Evolutionary conservation across 2,329 filamentous ascomycete genomes (phyloP).

Genomic region (Colletotrichum truncatum): DNA sequence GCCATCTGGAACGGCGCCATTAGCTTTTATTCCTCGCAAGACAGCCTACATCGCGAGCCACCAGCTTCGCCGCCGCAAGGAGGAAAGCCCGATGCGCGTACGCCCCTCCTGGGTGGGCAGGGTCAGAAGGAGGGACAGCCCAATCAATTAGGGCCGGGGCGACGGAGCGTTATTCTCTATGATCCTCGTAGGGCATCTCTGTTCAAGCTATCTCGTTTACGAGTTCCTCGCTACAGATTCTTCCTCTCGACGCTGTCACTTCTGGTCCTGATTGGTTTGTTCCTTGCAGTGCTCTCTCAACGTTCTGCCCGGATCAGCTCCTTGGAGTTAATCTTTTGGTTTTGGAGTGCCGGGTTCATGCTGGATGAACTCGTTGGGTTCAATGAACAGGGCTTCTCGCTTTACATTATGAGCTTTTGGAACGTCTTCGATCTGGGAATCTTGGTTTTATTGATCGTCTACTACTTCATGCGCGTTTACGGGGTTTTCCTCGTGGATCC

Average conservation of each 20-base stretch:
- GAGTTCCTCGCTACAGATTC: constrained; percentile 91
- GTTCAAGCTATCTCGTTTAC: constrained; percentile 89
- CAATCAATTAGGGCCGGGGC: constrained; percentile 49
- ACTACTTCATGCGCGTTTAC: constrained; percentile 90
- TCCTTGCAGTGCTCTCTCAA: constrained; percentile 81
- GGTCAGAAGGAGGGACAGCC: constrained; percentile 40
- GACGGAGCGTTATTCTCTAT: constrained; percentile 86
- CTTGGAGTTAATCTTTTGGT: constrained; percentile 92
- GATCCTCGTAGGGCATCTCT: constrained; percentile 89
- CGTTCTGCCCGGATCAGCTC: constrained; percentile 83
- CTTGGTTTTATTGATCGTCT: constrained; percentile 82
- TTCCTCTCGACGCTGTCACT: constrained; percentile 90
- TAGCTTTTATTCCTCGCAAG: constrained; percentile 90
- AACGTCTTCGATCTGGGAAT: constrained; percentile 96
- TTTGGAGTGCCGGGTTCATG: constrained; percentile 98
- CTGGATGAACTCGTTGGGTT: constrained; percentile 95
- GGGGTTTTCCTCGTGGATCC: constrained; percentile 84
- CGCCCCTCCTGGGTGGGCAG: constrained; percentile 58
- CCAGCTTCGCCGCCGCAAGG: constrained; percentile 39
- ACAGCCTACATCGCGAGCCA: constrained; percentile 78
- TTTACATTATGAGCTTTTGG: constrained; percentile 99
- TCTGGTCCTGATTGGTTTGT: constrained; percentile 84
- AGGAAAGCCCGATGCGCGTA: constrained; percentile 53
- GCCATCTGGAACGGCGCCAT: constrained; percentile 97
- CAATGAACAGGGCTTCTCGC: constrained; percentile 94